Base-by-base conservation (phyloP, 768 basidiomycete species). In the Lactarius trivialis region DNA sequence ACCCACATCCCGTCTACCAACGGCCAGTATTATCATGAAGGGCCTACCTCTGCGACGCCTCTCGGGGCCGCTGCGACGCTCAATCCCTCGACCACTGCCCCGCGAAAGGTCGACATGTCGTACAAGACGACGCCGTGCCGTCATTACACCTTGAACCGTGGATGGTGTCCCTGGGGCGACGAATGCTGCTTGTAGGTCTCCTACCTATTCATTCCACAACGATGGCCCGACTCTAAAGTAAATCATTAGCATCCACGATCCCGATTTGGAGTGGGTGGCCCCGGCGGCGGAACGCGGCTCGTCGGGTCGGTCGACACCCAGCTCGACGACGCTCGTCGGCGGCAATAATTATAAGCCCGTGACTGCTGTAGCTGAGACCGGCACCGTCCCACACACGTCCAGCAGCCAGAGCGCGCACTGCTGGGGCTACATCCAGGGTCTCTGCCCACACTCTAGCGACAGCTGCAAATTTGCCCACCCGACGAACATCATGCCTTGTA, bases 91-190 rank as follows among this genome's bases (percentile, higher is more conserved):
- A 36, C 39, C 53, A 34, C 12, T 7, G 53, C 37, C 6, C 63
- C 63, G 24, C 59, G 50, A 21, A 54, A 50, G 6, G 58, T 26
- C 5, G 53, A 60, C 15, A 17, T 64, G 48, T 45, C 63, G 7
- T 64, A 60, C 39, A 60, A 60, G 48, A 64, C 63, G 8, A 43
- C 58, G 15, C 58, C 63, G 3, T 64, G 63, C 37, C 26, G 39
- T 8, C 63, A 64, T 24, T 64, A 34, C n/a, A 49, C 63, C 19
- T 1, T 43, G 24, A 64, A 64, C 54, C 15, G 39, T 2, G 63
- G 63, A 2, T 64, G 58, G 58, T 64, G 63, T 30, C 63, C 63
- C 26, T 64, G 58, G 58, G 63, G 63, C 3, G 58, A 59, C 3
- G 12, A 24, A 4, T 64, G 63, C 14, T 45, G 63, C 14, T 64